Percentiles rank a stretch among this genome's conserved stretches.
Conservation (phyloP, 208 protist genomes). For the Blechomonas ayalai region DNA sequence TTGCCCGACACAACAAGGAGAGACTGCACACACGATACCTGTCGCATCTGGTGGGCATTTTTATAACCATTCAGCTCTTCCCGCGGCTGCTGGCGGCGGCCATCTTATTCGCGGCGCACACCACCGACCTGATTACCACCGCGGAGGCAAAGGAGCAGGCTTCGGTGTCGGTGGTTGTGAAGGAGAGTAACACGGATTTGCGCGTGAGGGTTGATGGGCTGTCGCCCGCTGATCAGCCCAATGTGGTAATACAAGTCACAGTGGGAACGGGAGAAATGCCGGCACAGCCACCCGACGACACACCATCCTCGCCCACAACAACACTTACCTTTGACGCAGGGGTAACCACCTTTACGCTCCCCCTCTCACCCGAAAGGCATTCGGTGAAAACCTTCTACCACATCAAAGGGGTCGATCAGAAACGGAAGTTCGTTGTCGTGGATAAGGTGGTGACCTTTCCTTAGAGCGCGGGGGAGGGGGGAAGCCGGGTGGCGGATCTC, state of each 20-base stretch:
- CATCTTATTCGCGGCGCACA: slow-evolving; percentile 59
- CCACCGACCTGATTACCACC: slow-evolving; percentile 38
- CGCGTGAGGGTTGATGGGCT: slow-evolving; percentile 40
- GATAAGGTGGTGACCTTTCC: slow-evolving; percentile 46
- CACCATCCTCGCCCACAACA: slow-evolving; percentile 11
- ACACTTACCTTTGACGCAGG: slow-evolving; percentile 62
- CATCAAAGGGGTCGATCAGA: slow-evolving; percentile 47
- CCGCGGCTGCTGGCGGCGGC: slow-evolving; percentile 58
- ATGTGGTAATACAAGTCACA: slow-evolving; percentile 48
- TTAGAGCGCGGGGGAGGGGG: too few species aligned
- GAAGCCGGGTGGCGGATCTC: too few species aligned
- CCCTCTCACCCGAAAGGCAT: slow-evolving; percentile 9
- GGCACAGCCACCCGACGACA: neutral
- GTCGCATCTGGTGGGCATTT: slow-evolving; percentile 43
- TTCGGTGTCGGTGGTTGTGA: slow-evolving; percentile 29
- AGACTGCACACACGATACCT: slow-evolving; percentile 42
- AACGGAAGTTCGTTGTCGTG: slow-evolving; percentile 31
- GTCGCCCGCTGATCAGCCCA: slow-evolving; percentile 3
- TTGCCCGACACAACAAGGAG: slow-evolving; percentile 48
- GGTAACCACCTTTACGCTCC: slow-evolving; percentile 30
- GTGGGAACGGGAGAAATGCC: slow-evolving; percentile 5
- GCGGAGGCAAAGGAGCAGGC: slow-evolving; percentile 42
- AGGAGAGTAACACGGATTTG: slow-evolving; percentile 14
- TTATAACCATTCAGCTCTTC: slow-evolving; percentile 68
- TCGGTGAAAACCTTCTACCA: slow-evolving; percentile 12